Base-by-base conservation (phyloP, 345 rosid genomes). In the Schrenkiella parvula region DNA sequence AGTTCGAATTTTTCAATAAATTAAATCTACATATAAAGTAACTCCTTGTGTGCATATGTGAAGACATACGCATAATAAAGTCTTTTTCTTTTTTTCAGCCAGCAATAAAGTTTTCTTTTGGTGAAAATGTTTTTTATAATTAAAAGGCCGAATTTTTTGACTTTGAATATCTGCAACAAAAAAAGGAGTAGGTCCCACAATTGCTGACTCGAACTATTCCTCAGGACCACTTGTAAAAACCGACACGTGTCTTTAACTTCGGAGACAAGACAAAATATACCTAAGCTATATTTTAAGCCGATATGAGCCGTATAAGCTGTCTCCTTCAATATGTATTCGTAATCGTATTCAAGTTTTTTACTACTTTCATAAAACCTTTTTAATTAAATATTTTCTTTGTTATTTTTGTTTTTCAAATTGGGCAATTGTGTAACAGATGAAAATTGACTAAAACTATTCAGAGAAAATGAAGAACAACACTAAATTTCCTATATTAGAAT, bases 101-200 rank as follows among this genome's bases (percentile, higher is more conserved):
- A 46, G 71, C 72, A 34, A 65, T 56, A 73, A 73, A 65, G 72
- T 46, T 73, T 65, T 37, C 53, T 46, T 67, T 48, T 51, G 21
- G 39, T 34, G 11, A 57, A 75, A 52, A 42, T 52, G 32, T 53
- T 59, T 67, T 47, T 39, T 29, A n/a, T n/a, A 26, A 47, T 51
- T 28, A 46, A 61, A 75, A 62, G 58, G 79, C 79, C 79, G 74
- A 75, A 42, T 34, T 61, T 42, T 43, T 68, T 68, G 74, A 75
- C 79, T 75, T 75, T 68, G 79, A 75, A 75, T 68, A 75, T 68
- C 79, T 75, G 70, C 74, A 8, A 34, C 70, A 7, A 47, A 58
- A 66, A 47, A 66, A 43, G 18, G 0, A 35, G 43, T 34, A 18
- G 79, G 74, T 25, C 69, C 74, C 56, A 68, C 31, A 52, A 34